phyloP scores from a whole-genome alignment of 495 filamentous ascomycete species.

The Aspergillus biplanus region DNA sequence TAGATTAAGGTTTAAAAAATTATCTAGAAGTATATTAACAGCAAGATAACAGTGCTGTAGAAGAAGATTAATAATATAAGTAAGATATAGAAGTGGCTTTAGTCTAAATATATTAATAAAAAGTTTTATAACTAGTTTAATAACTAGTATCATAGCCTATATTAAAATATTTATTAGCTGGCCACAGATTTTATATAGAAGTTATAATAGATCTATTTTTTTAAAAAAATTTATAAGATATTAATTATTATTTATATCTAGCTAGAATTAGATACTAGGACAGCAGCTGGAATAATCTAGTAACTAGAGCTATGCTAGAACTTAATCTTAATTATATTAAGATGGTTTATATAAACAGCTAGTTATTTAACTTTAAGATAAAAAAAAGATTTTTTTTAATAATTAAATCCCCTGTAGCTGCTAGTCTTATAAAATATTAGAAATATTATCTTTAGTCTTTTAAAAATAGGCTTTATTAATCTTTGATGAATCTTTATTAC shows the following conservation, averaged over 20 bases:
- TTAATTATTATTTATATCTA: not conserved
- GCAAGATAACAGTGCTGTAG: slow-evolving; percentile 37
- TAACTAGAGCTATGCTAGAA: not conserved
- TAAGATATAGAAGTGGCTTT: not conserved
- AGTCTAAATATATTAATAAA: not conserved
- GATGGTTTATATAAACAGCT: not conserved
- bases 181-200: not conserved
- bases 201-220: not conserved
- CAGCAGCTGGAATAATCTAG: not conserved
- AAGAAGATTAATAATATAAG: slow-evolving; percentile 13
- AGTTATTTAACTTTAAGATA: too few species aligned
- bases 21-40: slow-evolving; percentile 15
- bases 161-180: not conserved
- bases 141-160: not conserved
- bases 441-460: too few species aligned
- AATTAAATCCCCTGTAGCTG: too few species aligned
- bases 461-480: too few species aligned
- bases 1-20: slow-evolving; percentile 30
- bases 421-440: too few species aligned
- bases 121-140: not conserved
- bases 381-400: too few species aligned
- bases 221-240: not conserved
- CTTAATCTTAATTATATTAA: not conserved
- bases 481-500: too few species aligned
- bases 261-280: not conserved